phyloP scores from a whole-genome alignment of 2,329 filamentous ascomycete genomes.

The Endocalyx cinctus region DNA sequence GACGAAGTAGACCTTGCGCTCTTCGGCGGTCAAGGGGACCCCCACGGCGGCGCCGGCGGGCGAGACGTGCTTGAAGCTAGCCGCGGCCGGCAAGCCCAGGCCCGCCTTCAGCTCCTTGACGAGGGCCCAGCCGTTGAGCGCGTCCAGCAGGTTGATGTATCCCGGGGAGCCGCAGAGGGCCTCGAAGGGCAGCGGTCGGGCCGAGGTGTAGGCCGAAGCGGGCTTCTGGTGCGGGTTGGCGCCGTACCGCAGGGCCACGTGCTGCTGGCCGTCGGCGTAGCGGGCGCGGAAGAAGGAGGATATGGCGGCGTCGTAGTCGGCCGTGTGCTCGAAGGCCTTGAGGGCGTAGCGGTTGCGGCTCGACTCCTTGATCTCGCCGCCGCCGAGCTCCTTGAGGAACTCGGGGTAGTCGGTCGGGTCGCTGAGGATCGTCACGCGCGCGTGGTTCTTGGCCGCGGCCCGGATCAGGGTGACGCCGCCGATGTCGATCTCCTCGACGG shows the following conservation, averaged over 20 bases:
- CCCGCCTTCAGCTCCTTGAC: conserved; percentile 94
- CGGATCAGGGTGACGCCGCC: conserved; percentile 94
- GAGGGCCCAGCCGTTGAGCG: conserved; percentile 92
- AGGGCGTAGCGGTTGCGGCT: conserved; percentile 87
- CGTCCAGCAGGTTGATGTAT: conserved; percentile 96
- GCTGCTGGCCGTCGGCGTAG: conserved; percentile 83
- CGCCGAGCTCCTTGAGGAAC: conserved; percentile 85
- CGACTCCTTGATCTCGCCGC: conserved; percentile 78
- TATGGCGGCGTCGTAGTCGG: conserved; percentile 93
- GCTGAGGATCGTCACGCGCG: conserved; percentile 90
- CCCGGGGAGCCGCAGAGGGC: conserved; percentile 84
- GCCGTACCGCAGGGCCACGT: conserved; percentile 85
- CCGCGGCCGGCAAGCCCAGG: conserved; percentile 81
- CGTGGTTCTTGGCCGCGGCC: conserved; percentile 96
- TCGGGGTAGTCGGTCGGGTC: conserved; percentile 91
- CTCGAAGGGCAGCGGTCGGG: conserved; percentile 84
- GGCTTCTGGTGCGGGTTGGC: conserved; percentile 99
- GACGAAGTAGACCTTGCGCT: conserved; percentile 98
- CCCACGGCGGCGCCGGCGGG: conserved; percentile 94
- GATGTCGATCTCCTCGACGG: conserved; percentile 98
- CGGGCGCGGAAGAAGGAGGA: conserved; percentile 96
- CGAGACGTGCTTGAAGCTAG: conserved; percentile 98
- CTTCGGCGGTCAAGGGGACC: conserved; percentile 75
- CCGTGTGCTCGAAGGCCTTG: conserved; percentile 98
- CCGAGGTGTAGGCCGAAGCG: conserved; percentile 73